Evolutionary conservation across 164 flowering plant species (phyloP).

Genomic region (Sedum album): DNA sequence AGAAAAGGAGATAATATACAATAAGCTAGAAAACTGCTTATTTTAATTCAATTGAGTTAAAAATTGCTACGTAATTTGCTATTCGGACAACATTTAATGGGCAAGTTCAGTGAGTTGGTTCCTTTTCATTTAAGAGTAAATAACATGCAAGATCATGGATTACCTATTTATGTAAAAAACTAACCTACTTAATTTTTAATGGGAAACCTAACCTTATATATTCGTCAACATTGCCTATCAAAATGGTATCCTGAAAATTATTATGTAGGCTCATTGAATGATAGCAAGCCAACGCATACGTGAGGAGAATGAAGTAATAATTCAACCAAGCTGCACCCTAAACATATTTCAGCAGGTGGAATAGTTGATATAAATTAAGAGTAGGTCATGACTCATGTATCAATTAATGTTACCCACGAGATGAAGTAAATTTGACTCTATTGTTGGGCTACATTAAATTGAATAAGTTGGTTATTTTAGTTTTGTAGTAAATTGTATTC

Average conservation of each 20-base stretch:
- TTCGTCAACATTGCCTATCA: not conserved
- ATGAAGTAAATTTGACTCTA: not conserved
- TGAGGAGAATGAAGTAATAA: not conserved
- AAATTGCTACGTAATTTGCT: too few species aligned
- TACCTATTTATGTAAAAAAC: not conserved
- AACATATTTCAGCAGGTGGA: not conserved
- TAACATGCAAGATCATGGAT: slow-evolving; percentile 1
- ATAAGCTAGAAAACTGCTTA: too few species aligned
- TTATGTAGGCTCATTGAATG: not conserved
- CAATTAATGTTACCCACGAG: not conserved
- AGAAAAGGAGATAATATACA: too few species aligned
- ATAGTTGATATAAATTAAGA: not conserved
- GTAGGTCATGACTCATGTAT: not conserved
- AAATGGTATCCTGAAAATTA: not conserved
- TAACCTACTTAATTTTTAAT: not conserved
- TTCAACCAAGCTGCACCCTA: not conserved
- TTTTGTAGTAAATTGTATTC: too few species aligned
- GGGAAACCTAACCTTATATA: not conserved
- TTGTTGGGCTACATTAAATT: not conserved
- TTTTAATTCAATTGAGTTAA: too few species aligned
- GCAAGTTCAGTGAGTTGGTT: not conserved
- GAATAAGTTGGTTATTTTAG: not conserved
- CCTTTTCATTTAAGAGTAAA: not conserved
- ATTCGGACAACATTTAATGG: not conserved
- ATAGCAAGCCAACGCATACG: not conserved